Evolutionary conservation across 306 rosid species (phyloP), one percentile per base, ranked within the genome.

Genomic region (Ormosia emarginata): DNA sequence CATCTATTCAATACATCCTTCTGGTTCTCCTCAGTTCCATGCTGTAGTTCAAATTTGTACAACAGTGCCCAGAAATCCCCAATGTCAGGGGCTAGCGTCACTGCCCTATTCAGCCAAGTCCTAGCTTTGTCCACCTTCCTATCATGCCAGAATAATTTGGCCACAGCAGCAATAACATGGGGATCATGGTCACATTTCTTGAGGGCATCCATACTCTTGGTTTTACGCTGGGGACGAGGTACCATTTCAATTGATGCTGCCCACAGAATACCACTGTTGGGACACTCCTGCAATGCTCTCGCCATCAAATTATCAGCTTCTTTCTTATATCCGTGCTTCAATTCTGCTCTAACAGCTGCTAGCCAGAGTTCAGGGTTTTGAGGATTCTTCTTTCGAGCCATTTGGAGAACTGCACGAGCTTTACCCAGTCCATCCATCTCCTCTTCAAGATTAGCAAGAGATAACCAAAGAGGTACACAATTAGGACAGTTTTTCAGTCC

Each of bases 221-320:
- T 92, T 85, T 88, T 94, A 7, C 97, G 85, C 77, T 94, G 98
- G 5, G 98, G 98, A 56, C 97, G 97, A 6, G 98, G 98, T 65
- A 85, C 98, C 98, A 94, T 90, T 84, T 94, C 97, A 80, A 94
- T 92, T 10, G 94, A 92, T 4, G 94, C 91, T 49, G 98, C 98
- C 97, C 97, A 90, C 62, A 94, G 75, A 34, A 88, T 89, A 68
- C 98, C 98, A 81, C 98, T 94, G 66, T 87, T 92, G 64, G 97
- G 92, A 78, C 94, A 92, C 87, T 92, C 97, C 74, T 92, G 97
- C 81, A 94, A 81, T 63, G 97, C 98, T 80, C 92, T 94, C 29
- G 98, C 98, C 97, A 94, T 94, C 91, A 94, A 81, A 69, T 85
- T 89, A 82, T 92, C 98, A 85, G 97, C 81, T 89, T 94, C 98